phyloP scores from a whole-genome alignment of 805 yeast genomes.

The Tetrapisispora taiwanensis region DNA sequence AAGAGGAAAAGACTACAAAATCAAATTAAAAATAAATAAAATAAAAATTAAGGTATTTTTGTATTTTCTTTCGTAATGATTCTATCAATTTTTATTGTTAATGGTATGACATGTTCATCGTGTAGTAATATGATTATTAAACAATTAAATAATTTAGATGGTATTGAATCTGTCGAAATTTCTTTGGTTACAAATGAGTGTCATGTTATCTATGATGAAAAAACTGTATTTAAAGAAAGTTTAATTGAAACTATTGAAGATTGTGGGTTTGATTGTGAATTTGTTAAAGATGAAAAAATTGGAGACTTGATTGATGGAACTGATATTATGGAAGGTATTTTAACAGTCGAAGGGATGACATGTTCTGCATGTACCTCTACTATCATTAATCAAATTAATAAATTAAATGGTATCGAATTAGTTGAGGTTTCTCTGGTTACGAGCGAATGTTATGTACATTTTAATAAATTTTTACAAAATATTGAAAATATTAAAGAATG shows the following conservation, averaged over 20 bases:
- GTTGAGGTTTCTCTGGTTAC: conserved; percentile 67
- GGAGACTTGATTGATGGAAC: background rate
- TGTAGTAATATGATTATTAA: conserved; percentile 61
- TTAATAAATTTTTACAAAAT: conserved; percentile 28
- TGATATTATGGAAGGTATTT: background rate
- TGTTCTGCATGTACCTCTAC: conserved; percentile 77
- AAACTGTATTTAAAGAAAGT: conserved; percentile 22
- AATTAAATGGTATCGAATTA: conserved; percentile 39
- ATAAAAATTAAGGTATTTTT: background rate
- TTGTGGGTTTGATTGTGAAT: conserved; percentile 54
- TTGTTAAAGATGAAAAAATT: conserved; percentile 4
- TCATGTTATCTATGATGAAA: conserved; percentile 37
- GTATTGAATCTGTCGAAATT: conserved; percentile 47
- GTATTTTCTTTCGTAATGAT: background rate
- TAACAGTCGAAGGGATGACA: conserved; percentile 63
- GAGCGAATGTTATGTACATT: conserved; percentile 56
- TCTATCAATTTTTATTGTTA: conserved; percentile 11
- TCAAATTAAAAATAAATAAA: no score
- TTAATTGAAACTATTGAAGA: conserved; percentile 54
- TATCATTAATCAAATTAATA: conserved; percentile 45
- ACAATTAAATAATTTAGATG: conserved; percentile 38
- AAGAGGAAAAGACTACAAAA: no score
- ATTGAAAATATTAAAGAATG: conserved; percentile 36
- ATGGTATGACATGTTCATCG: conserved; percentile 91
- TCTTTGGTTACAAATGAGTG: conserved; percentile 74